Conservation (phyloP, 163 green algal species). For the Volvox carteri region DNA sequence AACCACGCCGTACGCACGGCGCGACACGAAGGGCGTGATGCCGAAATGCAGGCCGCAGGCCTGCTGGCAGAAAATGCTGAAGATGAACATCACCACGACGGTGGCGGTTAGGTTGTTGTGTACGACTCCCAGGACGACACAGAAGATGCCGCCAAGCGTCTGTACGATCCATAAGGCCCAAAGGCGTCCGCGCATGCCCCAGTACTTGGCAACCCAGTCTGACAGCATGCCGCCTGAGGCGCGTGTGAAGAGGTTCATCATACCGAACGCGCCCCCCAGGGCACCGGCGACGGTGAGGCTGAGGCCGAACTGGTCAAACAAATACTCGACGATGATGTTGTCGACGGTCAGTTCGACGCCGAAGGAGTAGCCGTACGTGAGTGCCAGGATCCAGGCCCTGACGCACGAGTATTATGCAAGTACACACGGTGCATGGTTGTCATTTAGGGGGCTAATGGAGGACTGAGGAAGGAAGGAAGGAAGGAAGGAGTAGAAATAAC, state of each 20-base stretch:
- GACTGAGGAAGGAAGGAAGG: too few relatives aligned
- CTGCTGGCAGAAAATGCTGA: conserved; percentile 87
- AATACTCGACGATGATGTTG: conserved; percentile 94
- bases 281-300: conserved; percentile 81
- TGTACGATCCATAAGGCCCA: conserved; percentile 78
- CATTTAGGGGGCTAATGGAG: too few relatives aligned
- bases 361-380: conserved; percentile 91
- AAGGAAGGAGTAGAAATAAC: too few relatives aligned
- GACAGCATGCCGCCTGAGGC: conserved; percentile 86
- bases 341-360: conserved; percentile 96
- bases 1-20: conserved; percentile 89
- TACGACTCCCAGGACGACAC: conserved; percentile 74
- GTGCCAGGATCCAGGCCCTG: conserved; percentile 47
- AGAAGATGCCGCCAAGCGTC: conserved; percentile 80
- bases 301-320: conserved; percentile 93
- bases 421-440: background rate
- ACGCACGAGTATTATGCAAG: background rate
- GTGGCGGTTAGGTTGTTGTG: conserved; percentile 71
- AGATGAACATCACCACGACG: conserved; percentile 86
- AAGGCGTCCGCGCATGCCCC: conserved; percentile 91
- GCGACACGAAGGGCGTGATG: conserved; percentile 93
- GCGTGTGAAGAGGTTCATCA: conserved; percentile 95
- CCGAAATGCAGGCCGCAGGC: conserved; percentile 80
- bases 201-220: conserved; percentile 76
- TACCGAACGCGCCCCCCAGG: conserved; percentile 81